Conservation (phyloP, 805 yeast species). For the Wickerhamiella nectarea region DNA sequence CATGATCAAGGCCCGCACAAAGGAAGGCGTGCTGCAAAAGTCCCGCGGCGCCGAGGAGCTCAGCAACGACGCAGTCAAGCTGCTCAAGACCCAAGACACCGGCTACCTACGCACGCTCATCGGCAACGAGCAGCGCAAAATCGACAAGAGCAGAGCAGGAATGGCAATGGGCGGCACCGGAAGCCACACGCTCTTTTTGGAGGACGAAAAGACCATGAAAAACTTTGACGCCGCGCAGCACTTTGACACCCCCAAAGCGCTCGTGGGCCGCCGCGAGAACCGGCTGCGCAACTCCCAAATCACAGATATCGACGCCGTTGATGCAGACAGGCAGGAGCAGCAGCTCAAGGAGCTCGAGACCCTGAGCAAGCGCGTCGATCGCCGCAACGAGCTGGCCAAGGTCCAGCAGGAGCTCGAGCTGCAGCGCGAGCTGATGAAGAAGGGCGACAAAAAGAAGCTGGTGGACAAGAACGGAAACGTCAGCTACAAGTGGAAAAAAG, state of each 20-base stretch:
- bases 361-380: constrained; percentile 50
- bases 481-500: constrained; percentile 71
- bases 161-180: constrained; percentile 37
- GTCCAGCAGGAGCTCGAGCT: constrained; percentile 62
- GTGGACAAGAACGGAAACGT: constrained; percentile 52
- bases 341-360: constrained; percentile 48
- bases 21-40: constrained; percentile 53
- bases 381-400: constrained; percentile 51
- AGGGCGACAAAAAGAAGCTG: constrained; percentile 72
- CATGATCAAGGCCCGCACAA: constrained; percentile 65
- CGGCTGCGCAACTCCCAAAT: constrained; percentile 53
- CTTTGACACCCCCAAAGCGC: constrained; percentile 56
- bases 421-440: constrained; percentile 80
- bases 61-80: constrained; percentile 59
- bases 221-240: constrained; percentile 47
- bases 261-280: constrained; percentile 56
- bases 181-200: constrained; percentile 77
- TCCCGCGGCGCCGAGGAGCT: constrained; percentile 35
- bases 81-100: constrained; percentile 81
- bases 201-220: constrained; percentile 40
- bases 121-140: constrained; percentile 50
- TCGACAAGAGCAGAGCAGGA: constrained; percentile 38
- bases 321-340: constrained; percentile 27
- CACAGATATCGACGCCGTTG: constrained; percentile 16
- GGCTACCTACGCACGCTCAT: constrained; percentile 71